A percentile compares a stretch with the other conserved stretches of the same genome.
These are phyloP conservation scores for Dactylis glomerata DNA, from an alignment of 176 grass and related monocot genomes.

Conservation along the genomic window DNA sequence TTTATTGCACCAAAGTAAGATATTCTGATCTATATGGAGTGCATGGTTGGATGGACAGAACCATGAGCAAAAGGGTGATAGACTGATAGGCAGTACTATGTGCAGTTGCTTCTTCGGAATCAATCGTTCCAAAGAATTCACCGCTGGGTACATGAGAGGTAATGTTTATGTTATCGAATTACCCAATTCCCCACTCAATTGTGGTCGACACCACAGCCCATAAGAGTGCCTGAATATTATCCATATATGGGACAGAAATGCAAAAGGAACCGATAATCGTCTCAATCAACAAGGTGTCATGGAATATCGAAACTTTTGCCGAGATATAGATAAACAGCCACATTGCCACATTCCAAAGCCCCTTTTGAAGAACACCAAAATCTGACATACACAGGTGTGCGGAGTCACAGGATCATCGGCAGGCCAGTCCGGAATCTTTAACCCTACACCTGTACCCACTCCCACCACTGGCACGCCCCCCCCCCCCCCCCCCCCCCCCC, in stretches of 20 bases:
- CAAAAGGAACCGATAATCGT: constrained; percentile 11
- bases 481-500: background rate
- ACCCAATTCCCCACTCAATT: background rate
- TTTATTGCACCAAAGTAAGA: background rate
- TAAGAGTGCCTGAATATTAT: constrained; percentile 20
- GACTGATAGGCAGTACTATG: background rate
- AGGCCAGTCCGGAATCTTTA: constrained; percentile 32
- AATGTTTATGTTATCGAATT: background rate
- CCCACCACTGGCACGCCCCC: background rate
- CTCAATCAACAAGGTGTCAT: constrained; percentile 19
- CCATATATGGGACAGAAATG: background rate
- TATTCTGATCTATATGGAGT: background rate
- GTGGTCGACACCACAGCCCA: background rate
- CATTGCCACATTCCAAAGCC: constrained; percentile 26
- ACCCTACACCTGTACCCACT: constrained; percentile 25
- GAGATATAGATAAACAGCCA: constrained; percentile 21
- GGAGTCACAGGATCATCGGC: constrained; percentile 20
- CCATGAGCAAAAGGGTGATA: background rate
- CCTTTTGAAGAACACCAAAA: constrained; percentile 38
- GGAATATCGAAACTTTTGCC: constrained; percentile 22
- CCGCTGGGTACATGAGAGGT: background rate
- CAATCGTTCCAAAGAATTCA: background rate
- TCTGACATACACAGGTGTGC: constrained; percentile 32
- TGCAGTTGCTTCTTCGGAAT: background rate
- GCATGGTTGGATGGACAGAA: constrained; percentile 1